phyloP scores from a whole-genome alignment of 495 filamentous ascomycete species.

The Massariosphaeria phaeospora region DNA sequence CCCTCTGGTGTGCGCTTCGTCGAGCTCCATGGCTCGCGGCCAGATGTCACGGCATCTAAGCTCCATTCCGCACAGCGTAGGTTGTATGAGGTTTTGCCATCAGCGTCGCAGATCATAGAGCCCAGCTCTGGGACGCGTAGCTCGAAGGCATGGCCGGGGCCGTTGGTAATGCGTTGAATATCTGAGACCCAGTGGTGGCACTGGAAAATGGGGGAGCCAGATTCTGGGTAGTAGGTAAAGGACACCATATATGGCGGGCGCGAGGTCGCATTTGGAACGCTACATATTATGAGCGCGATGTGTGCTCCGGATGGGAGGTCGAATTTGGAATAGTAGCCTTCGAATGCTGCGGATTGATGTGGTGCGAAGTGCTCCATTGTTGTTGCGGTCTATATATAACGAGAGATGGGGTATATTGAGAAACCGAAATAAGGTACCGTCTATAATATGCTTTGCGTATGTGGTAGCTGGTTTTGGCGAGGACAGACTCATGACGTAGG shows the following conservation, averaged over 20 bases:
- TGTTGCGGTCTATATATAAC: neutral
- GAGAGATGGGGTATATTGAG: too few species aligned
- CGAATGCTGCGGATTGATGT: slow-evolving; percentile 41
- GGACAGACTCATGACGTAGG: slow-evolving; percentile 3
- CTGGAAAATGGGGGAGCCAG: slow-evolving; percentile 34
- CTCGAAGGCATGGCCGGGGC: slow-evolving; percentile 32
- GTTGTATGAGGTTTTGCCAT: slow-evolving; percentile 34
- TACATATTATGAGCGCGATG: slow-evolving; percentile 39
- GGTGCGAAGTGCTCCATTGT: slow-evolving; percentile 39
- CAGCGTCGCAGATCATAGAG: slow-evolving; percentile 25
- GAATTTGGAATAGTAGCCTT: slow-evolving; percentile 49
- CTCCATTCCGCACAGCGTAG: slow-evolving; percentile 33
- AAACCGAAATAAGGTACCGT: neutral
- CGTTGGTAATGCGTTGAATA: slow-evolving; percentile 28
- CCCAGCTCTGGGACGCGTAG: slow-evolving; percentile 36
- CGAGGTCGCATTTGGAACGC: slow-evolving; percentile 35
- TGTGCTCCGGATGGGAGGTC: slow-evolving; percentile 40
- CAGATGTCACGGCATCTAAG: slow-evolving; percentile 36
- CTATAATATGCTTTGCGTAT: neutral
- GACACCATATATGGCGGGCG: slow-evolving; percentile 43
- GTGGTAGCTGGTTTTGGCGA: neutral
- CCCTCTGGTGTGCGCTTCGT: slow-evolving; percentile 36
- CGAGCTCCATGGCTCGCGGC: slow-evolving; percentile 39
- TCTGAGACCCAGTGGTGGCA: slow-evolving; percentile 35
- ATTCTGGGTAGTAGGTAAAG: slow-evolving; percentile 44